Conservation (phyloP, 345 rosid genomes). For the Nasturtium officinale region DNA sequence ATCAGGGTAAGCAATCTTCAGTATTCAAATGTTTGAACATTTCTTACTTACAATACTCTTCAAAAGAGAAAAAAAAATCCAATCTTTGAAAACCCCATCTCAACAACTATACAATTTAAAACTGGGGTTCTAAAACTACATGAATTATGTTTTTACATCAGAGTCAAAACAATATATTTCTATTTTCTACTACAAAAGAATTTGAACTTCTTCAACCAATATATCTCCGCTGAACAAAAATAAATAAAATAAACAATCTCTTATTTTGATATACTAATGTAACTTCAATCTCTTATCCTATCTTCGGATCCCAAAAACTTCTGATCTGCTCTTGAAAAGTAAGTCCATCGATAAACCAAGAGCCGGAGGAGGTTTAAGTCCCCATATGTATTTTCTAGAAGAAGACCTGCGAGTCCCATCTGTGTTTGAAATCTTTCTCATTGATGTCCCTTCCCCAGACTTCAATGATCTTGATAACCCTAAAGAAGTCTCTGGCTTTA, state of each 20-base stretch:
- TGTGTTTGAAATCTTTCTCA: constrained; percentile 49
- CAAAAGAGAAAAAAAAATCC: no score
- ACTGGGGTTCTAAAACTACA: constrained; percentile 28
- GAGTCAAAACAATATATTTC: constrained; percentile 26
- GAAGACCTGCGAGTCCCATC: constrained; percentile 51
- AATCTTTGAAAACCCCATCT: no score
- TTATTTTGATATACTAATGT: constrained; percentile 29
- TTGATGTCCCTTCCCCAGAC: constrained; percentile 49
- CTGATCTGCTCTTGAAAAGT: constrained; percentile 62
- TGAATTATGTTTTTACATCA: constrained; percentile 24
- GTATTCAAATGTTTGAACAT: no score
- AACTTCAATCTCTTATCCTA: constrained; percentile 34
- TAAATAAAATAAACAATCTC: constrained; percentile 21
- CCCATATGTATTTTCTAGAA: constrained; percentile 54
- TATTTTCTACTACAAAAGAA: constrained; percentile 37
- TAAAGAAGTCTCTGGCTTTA: constrained; percentile 47
- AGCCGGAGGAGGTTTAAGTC: constrained; percentile 56
- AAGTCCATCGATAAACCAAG: constrained; percentile 58
- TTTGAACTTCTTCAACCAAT: constrained; percentile 29
- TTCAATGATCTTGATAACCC: constrained; percentile 48
- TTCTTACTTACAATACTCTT: no score
- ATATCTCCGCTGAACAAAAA: neutral
- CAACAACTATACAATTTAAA: constrained; percentile 30
- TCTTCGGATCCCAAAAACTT: constrained; percentile 53
- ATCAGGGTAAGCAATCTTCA: no score